Base-by-base conservation (phyloP, 345 rosid genomes). In the Erodium maritimum region DNA sequence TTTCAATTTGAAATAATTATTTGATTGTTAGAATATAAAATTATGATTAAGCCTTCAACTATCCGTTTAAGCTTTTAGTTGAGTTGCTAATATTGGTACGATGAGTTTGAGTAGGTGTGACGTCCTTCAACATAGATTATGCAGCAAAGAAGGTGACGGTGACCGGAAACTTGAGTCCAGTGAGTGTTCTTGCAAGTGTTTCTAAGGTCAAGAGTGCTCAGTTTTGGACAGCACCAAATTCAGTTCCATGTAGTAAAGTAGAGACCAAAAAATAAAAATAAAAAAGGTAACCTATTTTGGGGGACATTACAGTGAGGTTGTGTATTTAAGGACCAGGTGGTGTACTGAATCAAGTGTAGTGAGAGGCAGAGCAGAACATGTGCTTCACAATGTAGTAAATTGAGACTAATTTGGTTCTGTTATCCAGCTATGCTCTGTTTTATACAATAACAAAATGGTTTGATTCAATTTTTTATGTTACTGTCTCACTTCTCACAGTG, bases 111-210 rank as follows among this genome's bases (percentile, higher is more conserved):
- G n/a, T 70, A 83, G 89, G 89, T 46, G 86, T 80, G 71, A 71
- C 74, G 56, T 78, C 86, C 1, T 83, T 76, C 76, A 73, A 23
- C 80, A 81, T 83, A 63, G 84, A 83, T 58, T 80, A 77, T 64
- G 76, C 79, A 65, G 82, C 89, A 52, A 80, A 80, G 77, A 80
- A 76, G 67, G 86, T 83, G 65, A 79, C 86, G 8, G 64, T 83
- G 22, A 74, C 71, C 1, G 84, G 89, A 67, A 66, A 79, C 24
- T 67, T 83, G 34, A 71, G 73, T 21, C 84, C 89, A 4, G 69
- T 67, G 23, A 65, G 70, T 16, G 79, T 76, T 48, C 72, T 83
- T 63, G 81, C 78, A 21, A 83, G 89, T 56, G 75, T 81, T 34
- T 81, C 86, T 19, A 80, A 83, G 75, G 82, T 83, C 23, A 83